Base-by-base conservation (phyloP, 495 filamentous ascomycete genomes). In the Penicillium turbatum region DNA sequence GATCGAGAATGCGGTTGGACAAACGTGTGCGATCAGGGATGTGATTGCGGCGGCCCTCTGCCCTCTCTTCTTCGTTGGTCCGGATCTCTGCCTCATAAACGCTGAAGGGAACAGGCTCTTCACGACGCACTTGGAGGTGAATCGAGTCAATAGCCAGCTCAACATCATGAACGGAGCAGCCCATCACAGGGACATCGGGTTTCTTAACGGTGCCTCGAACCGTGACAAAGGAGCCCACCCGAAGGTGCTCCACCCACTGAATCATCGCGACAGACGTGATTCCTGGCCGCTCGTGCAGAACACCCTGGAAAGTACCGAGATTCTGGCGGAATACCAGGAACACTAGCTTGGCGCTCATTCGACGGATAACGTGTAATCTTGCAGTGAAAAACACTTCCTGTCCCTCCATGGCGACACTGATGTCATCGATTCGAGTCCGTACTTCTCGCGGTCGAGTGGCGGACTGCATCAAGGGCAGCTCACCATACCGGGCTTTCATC, bases 321-420 rank as follows among this genome's bases (percentile, higher is more conserved):
- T 88, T 85, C 74, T 95, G 86, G 42, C 91, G 83, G 55, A 97
- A 84, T 59, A 93, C 86, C 57, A 96, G 74, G 70, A 96, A 96
- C 54, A 84, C 87, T 69, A 97, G 83, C 70, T 95, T 92, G 57
- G 89, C 82, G 56, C 90, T 89, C 78, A 96, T 86, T 48, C 87
- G 86, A 49, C 92, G 82, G 2, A 89, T 69, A 54, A 91, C 88
- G 67, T 96, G 90, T 32, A 97, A 70, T 61, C 88, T 84, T 6
- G 87, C 91, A n/a, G 87, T 84, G 59, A 96, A 85, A 43, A 77
- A 68, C 40, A 96, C 76, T 41, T 82, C 78, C 66, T 92, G 79
- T 31, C 86, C 89, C 6, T 85, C 70, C 65, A 85, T 72, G 19
- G 72, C 72, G 15, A 80, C 73, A 16, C 77, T 76, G 17, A 88